Evolutionary conservation across 2,329 filamentous ascomycete genomes (phyloP).

Genomic region (Elsinoe fawcettii): DNA sequence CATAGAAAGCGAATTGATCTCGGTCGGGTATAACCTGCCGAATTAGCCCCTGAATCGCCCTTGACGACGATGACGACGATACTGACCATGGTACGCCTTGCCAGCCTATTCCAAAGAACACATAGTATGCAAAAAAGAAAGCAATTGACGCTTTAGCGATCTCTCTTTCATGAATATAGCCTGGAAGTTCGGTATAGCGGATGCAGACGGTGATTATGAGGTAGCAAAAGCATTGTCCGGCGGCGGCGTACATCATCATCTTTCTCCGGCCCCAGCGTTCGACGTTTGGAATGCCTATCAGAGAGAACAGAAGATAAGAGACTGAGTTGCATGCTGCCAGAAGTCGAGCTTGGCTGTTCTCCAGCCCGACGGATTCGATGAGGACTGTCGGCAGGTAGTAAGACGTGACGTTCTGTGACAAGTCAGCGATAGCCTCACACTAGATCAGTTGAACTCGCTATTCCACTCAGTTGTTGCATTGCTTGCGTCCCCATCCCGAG

Average conservation of each 20-base stretch:
- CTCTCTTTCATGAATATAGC: conserved; percentile 22
- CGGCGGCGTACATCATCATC: conserved; percentile 51
- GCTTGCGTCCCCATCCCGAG: conserved; percentile 48
- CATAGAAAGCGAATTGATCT: conserved; percentile 45
- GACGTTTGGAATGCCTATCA: conserved; percentile 41
- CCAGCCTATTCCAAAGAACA: conserved; percentile 47
- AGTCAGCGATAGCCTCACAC: conserved; percentile 7
- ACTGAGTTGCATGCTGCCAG: conserved; percentile 49
- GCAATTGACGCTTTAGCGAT: conserved; percentile 37
- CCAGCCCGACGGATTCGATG: conserved; percentile 49
- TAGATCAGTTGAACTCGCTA: too few relatives aligned
- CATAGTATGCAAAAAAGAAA: conserved; percentile 49
- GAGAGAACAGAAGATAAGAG: conserved; percentile 42
- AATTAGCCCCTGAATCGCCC: neutral
- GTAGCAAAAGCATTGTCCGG: conserved; percentile 47
- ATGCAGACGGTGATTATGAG: conserved; percentile 46
- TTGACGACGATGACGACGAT: neutral
- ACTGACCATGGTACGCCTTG: conserved; percentile 32
- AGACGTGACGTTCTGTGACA: conserved; percentile 30
- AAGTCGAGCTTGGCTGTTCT: conserved; percentile 45
- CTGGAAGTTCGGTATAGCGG: conserved; percentile 32
- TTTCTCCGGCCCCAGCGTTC: conserved; percentile 50
- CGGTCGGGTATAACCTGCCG: conserved; percentile 35
- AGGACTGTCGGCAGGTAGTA: conserved; percentile 54
- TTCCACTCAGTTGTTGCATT: conserved; percentile 41